phyloP scores from a whole-genome alignment of 164 flowering plant genomes.

The Chloranthus sessilifolius region DNA sequence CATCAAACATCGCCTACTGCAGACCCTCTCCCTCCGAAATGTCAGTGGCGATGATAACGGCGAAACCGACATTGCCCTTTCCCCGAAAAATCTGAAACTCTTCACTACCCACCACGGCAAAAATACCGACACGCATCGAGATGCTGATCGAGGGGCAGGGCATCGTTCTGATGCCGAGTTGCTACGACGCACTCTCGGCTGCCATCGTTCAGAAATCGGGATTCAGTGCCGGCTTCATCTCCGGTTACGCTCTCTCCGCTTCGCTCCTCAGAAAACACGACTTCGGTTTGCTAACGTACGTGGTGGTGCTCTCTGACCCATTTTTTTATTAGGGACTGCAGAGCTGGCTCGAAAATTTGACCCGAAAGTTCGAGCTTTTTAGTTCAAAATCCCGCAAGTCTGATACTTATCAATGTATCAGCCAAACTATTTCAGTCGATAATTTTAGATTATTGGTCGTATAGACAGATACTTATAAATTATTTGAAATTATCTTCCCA shows the following conservation, averaged over 20 bases:
- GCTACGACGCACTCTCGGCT: slow-evolving; percentile 27
- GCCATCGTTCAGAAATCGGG: slow-evolving; percentile 21
- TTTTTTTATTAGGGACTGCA: too few species aligned
- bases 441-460: too few species aligned
- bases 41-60: background rate
- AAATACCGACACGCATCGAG: slow-evolving; percentile 14
- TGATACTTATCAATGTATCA: too few species aligned
- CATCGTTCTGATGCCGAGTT: slow-evolving; percentile 24
- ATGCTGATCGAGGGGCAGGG: slow-evolving; percentile 24
- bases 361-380: too few species aligned
- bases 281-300: slow-evolving; percentile 29
- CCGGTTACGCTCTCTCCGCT: slow-evolving; percentile 29
- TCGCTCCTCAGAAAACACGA: slow-evolving; percentile 26
- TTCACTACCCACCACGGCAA: background rate
- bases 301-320: too few species aligned
- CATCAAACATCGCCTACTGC: too few species aligned
- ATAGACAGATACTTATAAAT: too few species aligned
- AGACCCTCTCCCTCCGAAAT: background rate
- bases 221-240: slow-evolving; percentile 24
- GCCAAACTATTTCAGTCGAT: too few species aligned
- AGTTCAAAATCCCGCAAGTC: too few species aligned
- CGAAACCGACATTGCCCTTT: background rate
- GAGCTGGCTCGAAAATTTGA: too few species aligned
- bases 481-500: too few species aligned
- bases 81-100: background rate